Base-by-base conservation (phyloP, 1,284 basidiomycete species). In the Malassezia equina region DNA sequence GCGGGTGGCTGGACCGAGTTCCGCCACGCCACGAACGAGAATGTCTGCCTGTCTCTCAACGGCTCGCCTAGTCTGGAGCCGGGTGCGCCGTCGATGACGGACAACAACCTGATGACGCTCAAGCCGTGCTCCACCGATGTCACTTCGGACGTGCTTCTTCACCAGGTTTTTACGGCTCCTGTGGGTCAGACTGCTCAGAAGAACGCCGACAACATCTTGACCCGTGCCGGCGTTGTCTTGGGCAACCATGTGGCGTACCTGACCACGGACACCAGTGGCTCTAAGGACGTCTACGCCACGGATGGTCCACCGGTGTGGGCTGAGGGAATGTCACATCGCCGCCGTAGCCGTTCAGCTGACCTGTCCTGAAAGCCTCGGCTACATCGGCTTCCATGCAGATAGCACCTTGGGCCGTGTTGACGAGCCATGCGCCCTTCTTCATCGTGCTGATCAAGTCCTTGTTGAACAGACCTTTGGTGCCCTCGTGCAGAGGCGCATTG, bases 331-430 rank as follows among this genome's bases (percentile, higher is more conserved):
- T 76, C 9, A 77, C 76, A 51, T 77, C 76, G 21, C 75, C 74
- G 63, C 83, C 82, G 73, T 84, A 84, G 6, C 81, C 77, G 24
- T 55, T 58, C 55, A 91, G 75, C 47, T 87, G 86, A 15, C 90
- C 90, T 51, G 80, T 83, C 76, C 82, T 80, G 60, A 95, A 76
- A 9, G 90, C 88, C 1, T 77, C 82, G 9, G 83, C 83, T 56
- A 94, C 83, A 43, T 83, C 88, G 60, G 88, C 81, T 62, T 84
- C 83, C 77, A 89, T 84, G 75, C 85, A 88, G 71, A 95, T 90
- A 47, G 90, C 90, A 43, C 90, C 90, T 67, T 89, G 87, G 40
- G 90, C 90, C 28, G 89, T 91, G 81, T 93, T 91, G 73, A 93
- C 83, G 64, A 91, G 81, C 85, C 86, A 90, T n/a, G 76, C 67